Conservation (phyloP, 2,329 filamentous ascomycete species). For the Cytospora piceicola region DNA sequence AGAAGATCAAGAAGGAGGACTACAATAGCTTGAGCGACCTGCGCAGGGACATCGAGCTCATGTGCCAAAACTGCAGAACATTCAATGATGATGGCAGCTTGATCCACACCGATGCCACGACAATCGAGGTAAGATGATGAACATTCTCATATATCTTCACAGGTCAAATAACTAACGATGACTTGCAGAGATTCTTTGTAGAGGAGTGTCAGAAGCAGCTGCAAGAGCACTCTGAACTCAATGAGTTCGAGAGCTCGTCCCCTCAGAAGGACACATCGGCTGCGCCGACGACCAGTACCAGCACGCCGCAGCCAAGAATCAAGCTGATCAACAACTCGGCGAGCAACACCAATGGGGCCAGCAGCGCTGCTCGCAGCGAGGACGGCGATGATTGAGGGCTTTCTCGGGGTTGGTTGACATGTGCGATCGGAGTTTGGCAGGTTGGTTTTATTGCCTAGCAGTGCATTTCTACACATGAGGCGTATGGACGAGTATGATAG, state of each 20-base stretch:
- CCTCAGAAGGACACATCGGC: constrained; percentile 46
- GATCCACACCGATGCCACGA: constrained; percentile 88
- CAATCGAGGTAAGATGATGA: constrained; percentile 75
- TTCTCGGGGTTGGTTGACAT: constrained; percentile 15
- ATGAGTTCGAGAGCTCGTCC: constrained; percentile 56
- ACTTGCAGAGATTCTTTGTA: constrained; percentile 59
- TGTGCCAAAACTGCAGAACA: constrained; percentile 89
- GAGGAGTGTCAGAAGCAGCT: constrained; percentile 58
- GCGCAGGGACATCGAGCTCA: constrained; percentile 77
- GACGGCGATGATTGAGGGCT: constrained; percentile 25
- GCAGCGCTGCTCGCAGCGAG: constrained; percentile 29
- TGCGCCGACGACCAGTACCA: constrained; percentile 60
- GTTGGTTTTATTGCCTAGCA: constrained; percentile 11
- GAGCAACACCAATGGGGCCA: constrained; percentile 28
- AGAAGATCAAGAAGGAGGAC: constrained; percentile 94
- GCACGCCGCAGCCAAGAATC: constrained; percentile 73
- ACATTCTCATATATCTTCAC: not conserved
- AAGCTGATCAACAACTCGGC: constrained; percentile 63
- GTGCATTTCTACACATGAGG: constrained; percentile 29
- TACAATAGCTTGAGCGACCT: constrained; percentile 83
- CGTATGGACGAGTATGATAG: constrained; percentile 25
- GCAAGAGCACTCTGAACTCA: constrained; percentile 57
- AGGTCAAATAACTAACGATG: constrained; percentile 39
- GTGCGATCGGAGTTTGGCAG: constrained; percentile 24
- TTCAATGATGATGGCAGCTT: constrained; percentile 97